phyloP scores from a whole-genome alignment of 305 asterid species.

The Fraxinus albicans region DNA sequence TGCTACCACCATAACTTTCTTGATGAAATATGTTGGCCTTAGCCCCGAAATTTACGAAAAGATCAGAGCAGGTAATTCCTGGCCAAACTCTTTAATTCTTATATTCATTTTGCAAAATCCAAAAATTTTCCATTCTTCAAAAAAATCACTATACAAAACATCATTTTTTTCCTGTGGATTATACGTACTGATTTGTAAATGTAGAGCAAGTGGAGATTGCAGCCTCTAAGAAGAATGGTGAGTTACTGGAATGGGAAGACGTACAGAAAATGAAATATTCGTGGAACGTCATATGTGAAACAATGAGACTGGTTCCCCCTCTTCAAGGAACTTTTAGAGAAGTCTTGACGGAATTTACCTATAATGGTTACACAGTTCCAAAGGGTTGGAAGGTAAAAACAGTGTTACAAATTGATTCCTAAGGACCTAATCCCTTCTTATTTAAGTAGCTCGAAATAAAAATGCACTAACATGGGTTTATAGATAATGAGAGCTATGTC shows the following conservation, averaged over 20 bases:
- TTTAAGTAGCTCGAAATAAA: no score
- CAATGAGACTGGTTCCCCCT: slow-evolving; percentile 53
- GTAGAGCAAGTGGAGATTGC: slow-evolving; percentile 49
- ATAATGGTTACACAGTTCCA: slow-evolving; percentile 23
- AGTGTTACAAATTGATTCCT: no score
- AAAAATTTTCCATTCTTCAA: no score
- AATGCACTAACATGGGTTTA: no score
- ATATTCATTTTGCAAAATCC: no score
- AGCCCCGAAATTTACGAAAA: slow-evolving; percentile 31
- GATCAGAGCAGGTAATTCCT: slow-evolving; percentile 28
- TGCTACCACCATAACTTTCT: slow-evolving; percentile 40
- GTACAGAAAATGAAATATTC: slow-evolving; percentile 22
- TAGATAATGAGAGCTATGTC: no score
- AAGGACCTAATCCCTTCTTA: no score
- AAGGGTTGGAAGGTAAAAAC: slow-evolving; percentile 31
- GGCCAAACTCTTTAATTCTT: background rate
- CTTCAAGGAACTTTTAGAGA: slow-evolving; percentile 37
- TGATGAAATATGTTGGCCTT: slow-evolving; percentile 47
- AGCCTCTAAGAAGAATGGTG: slow-evolving; percentile 32
- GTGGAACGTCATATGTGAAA: slow-evolving; percentile 35
- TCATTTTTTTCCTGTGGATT: no score
- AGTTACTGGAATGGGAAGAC: slow-evolving; percentile 31
- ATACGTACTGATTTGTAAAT: background rate
- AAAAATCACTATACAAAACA: no score
- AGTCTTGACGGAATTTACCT: slow-evolving; percentile 17